Percentiles rank a stretch among this genome's conserved stretches.
phyloP scores from a whole-genome alignment of 441 rosid genomes.

The Jatropha podagrica region DNA sequence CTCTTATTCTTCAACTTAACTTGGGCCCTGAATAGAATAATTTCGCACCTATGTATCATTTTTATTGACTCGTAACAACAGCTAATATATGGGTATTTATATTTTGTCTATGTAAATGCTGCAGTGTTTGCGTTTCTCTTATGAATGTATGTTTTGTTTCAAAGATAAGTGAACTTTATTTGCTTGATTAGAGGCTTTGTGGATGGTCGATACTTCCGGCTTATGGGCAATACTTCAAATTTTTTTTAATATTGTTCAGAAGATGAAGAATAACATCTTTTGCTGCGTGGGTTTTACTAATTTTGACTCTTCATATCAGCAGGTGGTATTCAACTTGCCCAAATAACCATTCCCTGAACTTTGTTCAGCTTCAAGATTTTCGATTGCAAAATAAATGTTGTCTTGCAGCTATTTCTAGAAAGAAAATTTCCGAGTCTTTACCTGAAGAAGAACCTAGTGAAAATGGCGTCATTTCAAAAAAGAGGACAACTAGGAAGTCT shows the following conservation, averaged over 20 bases:
- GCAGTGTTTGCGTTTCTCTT: no score
- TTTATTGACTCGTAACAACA: background rate
- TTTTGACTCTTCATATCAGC: slow-evolving; percentile 21
- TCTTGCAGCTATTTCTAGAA: slow-evolving; percentile 49
- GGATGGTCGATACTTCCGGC: background rate
- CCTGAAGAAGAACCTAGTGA: slow-evolving; percentile 46
- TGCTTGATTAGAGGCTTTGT: background rate
- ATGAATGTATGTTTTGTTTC: no score
- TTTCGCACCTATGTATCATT: background rate
- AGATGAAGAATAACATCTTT: background rate
- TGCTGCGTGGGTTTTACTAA: background rate
- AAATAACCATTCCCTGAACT: slow-evolving; percentile 34
- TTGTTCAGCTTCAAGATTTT: slow-evolving; percentile 44
- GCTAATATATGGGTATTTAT: background rate
- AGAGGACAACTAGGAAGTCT: slow-evolving; percentile 43
- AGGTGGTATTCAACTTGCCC: slow-evolving; percentile 55
- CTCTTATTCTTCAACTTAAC: background rate
- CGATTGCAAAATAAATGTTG: slow-evolving; percentile 48
- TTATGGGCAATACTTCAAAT: no score
- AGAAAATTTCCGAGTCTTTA: slow-evolving; percentile 42
- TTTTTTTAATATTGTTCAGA: background rate
- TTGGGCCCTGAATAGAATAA: background rate
- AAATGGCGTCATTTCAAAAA: slow-evolving; percentile 44
- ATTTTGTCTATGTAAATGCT: background rate
- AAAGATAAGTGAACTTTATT: background rate